A percentile compares a stretch with the other conserved stretches of the same genome.
Conservation (phyloP, 768 basidiomycete species). For the Galerina sulciceps region DNA sequence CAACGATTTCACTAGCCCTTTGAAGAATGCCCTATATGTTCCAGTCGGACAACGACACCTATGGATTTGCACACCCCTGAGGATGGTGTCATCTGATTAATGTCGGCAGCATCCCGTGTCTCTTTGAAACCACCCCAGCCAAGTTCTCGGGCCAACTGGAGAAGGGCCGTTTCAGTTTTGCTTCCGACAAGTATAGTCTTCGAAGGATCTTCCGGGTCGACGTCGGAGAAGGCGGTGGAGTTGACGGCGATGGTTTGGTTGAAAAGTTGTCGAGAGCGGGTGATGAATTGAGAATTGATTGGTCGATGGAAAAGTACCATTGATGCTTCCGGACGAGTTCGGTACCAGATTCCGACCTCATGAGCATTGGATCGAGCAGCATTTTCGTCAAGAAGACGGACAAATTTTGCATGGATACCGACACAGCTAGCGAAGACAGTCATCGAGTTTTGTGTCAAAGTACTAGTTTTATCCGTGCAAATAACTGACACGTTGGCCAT, state of each 20-base stretch:
- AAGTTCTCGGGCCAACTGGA: slow-evolving; percentile 83
- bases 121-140: slow-evolving; percentile 75
- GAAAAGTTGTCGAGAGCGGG: slow-evolving; percentile 61
- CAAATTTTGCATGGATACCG: slow-evolving; percentile 95
- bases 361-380: slow-evolving; percentile 72
- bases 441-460: slow-evolving; percentile 95
- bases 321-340: slow-evolving; percentile 45
- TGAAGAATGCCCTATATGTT: slow-evolving; percentile 74
- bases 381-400: slow-evolving; percentile 76
- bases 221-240: slow-evolving; percentile 93
- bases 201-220: neutral
- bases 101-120: slow-evolving; percentile 59
- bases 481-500: slow-evolving; percentile 98
- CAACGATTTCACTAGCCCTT: slow-evolving; percentile 96
- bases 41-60: slow-evolving; percentile 84
- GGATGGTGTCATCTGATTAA: slow-evolving; percentile 92
- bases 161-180: slow-evolving; percentile 94
- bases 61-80: slow-evolving; percentile 93
- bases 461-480: slow-evolving; percentile 96
- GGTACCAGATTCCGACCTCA: slow-evolving; percentile 36
- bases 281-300: slow-evolving; percentile 64
- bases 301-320: slow-evolving; percentile 88
- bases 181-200: slow-evolving; percentile 75
- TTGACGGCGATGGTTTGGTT: slow-evolving; percentile 90
- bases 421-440: slow-evolving; percentile 94